These are phyloP conservation scores for Pseudocercospora macadamiae DNA, from an alignment of 2,329 filamentous ascomycete genomes.

Conservation along the genomic window DNA sequence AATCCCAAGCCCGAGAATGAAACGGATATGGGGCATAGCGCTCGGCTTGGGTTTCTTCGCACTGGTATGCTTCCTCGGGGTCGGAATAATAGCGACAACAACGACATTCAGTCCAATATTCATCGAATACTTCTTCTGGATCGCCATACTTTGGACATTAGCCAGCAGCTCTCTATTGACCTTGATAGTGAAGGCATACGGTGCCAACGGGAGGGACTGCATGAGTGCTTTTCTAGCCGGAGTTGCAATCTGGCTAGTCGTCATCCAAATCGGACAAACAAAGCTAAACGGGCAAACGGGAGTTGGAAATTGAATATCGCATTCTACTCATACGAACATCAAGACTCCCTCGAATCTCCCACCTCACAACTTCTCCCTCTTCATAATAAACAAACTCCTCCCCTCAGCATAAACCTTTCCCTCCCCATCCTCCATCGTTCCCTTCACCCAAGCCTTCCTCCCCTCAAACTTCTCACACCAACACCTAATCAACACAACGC, in stretches of 20 bases:
- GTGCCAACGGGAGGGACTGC: background rate
- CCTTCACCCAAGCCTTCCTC: constrained; percentile 18
- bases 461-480: constrained; percentile 12
- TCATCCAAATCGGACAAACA: background rate
- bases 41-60: constrained; percentile 92
- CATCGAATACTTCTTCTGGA: background rate
- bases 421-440: constrained; percentile 18
- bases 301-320: background rate
- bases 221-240: background rate
- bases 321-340: no score
- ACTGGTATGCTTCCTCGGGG: constrained; percentile 90
- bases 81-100: constrained; percentile 60
- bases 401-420: constrained; percentile 17
- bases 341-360: no score
- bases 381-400: constrained; percentile 8
- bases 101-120: background rate
- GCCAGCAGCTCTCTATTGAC: background rate
- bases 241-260: background rate
- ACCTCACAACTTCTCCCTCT: constrained; percentile 6
- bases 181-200: background rate
- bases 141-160: background rate
- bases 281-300: background rate
- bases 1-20: background rate
- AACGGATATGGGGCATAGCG: constrained; percentile 38
- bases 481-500: constrained; percentile 15